Base-by-base conservation (phyloP, 768 basidiomycete genomes). In the Tulasnella sp. region DNA sequence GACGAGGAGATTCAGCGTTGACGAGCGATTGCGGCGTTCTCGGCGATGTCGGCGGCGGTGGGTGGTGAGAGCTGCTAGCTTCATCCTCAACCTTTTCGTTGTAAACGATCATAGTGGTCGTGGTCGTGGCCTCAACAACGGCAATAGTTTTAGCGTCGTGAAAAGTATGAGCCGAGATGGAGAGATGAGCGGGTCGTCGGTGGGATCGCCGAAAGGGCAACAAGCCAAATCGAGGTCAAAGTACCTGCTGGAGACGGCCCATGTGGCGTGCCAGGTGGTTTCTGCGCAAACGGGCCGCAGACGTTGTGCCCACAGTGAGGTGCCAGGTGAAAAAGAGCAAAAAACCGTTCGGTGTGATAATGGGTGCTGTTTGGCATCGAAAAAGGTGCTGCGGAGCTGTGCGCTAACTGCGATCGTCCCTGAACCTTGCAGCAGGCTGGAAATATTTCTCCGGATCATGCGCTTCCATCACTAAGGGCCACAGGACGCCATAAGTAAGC, bases 81-180 rank as follows among this genome's bases (percentile, higher is more conserved):
- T 70, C 69, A 3, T 34, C 69, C 32, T 70, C 69, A 29, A 26
- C 39, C 44, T 70, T 70, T 34, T 70, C 69, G 69, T 70, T 70
- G 69, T 47, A 34, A n/a, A 70, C 6, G 26, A 70, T 70, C 69
- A 70, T 70, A 26, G 9, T 52, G 52, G 22, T 59, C 26, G 52
- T 29, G 19, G 52, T 11, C 32, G 52, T 14, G 16, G 11, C 9
- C 3, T 2, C 32, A 12, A 29, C 22, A 29, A 22, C 11, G n/a
- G 26, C 52, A 22, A 29, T 59, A 14, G 52, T 59, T n/a, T 59
- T n/a, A n/a, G n/a, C 22, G 52, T 26, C 52, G 52, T 26, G 52
- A 19, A 59, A 59, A 59, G 32, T 11, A 7, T 26, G 52, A 59
- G 26, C 52, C 52, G 52, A 59, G 52, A 29, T 59, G 52, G 52